Conservation (phyloP, 805 yeast genomes). For the Alloascoidea africana region DNA sequence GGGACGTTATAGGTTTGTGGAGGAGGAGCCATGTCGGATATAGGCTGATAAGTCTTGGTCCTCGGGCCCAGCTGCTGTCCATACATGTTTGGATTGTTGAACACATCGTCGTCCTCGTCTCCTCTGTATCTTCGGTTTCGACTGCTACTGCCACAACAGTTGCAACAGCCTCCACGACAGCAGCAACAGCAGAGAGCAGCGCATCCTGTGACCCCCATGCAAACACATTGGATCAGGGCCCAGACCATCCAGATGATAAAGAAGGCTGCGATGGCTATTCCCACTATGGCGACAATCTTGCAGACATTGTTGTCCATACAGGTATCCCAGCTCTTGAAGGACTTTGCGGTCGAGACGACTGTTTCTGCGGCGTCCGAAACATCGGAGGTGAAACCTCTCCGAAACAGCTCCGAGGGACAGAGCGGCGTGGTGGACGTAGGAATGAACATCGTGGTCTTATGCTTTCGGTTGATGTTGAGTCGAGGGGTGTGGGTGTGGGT, state of each 20-base stretch:
- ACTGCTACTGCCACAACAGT: conserved; percentile 11
- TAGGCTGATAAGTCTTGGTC: not conserved
- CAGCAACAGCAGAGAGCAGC: conserved; percentile 38
- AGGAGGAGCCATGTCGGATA: not conserved
- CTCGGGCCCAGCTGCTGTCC: not conserved
- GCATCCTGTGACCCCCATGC: conserved; percentile 40
- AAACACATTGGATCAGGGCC: conserved; percentile 37
- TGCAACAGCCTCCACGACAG: conserved; percentile 17
- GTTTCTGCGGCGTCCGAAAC: too few species aligned
- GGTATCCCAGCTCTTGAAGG: conserved; percentile 57
- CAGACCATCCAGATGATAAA: conserved; percentile 40
- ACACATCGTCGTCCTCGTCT: not conserved
- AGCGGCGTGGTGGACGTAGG: not conserved
- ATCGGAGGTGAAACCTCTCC: not conserved
- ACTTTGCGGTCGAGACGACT: conserved; percentile 1
- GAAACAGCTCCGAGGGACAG: not conserved
- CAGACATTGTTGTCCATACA: conserved; percentile 71
- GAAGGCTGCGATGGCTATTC: conserved; percentile 43
- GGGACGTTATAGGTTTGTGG: not conserved
- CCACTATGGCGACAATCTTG: conserved; percentile 63
- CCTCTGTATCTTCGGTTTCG: not conserved
- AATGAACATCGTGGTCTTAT: too few species aligned
- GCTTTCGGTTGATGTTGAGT: too few species aligned
- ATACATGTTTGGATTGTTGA: not conserved
- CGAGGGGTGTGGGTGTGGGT: too few species aligned